Evolutionary conservation across 202 grass and related monocot genomes (phyloP), one percentile per base, ranked within the genome.

Genomic region (Setaria viridis): DNA sequence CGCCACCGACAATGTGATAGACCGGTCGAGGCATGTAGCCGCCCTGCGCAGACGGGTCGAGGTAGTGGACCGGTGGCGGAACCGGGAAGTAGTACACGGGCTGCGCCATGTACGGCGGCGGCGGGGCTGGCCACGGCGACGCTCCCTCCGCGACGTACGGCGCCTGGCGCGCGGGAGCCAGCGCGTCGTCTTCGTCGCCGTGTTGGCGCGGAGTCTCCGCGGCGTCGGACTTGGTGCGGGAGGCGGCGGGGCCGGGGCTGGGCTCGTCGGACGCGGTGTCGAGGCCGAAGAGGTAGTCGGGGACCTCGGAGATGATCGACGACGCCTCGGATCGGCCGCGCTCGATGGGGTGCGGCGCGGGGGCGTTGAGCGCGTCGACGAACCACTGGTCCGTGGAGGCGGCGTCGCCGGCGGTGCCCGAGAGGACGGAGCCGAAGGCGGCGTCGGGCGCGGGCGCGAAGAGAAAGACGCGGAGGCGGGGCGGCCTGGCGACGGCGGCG

Each of bases 301-400:
- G 90, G 17, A 87, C 70, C 77, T 93, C 94, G 11, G 94, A 97
- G 39, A 94, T 45, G 79, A 93, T 80, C 64, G 92, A 97, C 1
- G 90, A 94, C 0, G 90, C 87, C 47, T 93, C 92, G 68, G 88
- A 91, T 45, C 84, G 90, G 20, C 77, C 81, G 37, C 86, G 92
- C 43, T 92, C 90, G 65, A 84, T 81, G 43, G 83, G 62, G 9
- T 15, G 51, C 6, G 85, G 82, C 0, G 88, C 32, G 5, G 86
- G 90, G 50, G 90, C 93, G 47, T 97, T 97, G 43, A 97, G 90
- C 10, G 92, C 88, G 78, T 94, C 94, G 30, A 97, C 64, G 85
- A 97, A 97, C 94, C 92, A 94, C 83, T 91, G 90, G 74, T 94
- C 89, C n/a, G 75, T 84, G 11, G 71, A 39, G 49, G 53, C 67